Base-by-base conservation (phyloP, 163 green algal species). In the Scenedesmus sp. region DNA sequence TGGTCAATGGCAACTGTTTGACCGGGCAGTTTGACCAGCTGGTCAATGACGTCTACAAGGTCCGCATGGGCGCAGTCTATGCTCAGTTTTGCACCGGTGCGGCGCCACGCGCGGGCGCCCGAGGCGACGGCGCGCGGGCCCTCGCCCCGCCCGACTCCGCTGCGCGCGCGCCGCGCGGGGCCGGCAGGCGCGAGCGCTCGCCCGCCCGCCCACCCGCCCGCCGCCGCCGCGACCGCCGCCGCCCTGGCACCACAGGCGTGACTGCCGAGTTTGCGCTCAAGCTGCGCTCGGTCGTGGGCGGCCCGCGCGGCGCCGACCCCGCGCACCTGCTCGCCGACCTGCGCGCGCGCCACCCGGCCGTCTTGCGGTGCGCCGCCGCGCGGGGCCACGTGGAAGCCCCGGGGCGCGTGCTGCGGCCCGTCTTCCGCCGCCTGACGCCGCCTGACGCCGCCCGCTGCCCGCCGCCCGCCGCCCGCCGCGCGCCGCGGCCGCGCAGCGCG, bases 201-300 rank as follows among this genome's bases (percentile, higher is more conserved):
- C n/a, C 20, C 3, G 10, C 34, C 26, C 54, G 33, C 26, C 24
- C n/a, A 4, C 26, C n/a, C 24, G 20, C 26, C 54, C 24, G 11
- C 28, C 39, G 56, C 54, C 34, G 54, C 39, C 64, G 82, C 82
- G 66, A 47, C 29, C 51, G 84, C 51, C 86, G 87, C 24, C 44
- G 70, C 0, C 20, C 48, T 18, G 80, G 75, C 50, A 75, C 87
- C 33, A 24, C 29, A 13, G 86, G 81, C 2, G 85, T 91, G 4
- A 45, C 50, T 2, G 78, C 77, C 2, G 82, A 89, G 26, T 93
- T 92, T 66, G 78, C 71, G 17, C 80, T 93, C n/a, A 83, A 84
- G 3, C 78, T 77, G 18, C 72, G 71, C 2, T 81, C 80, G 39
- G 58, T 29, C 1, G 58, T 34, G 24, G 11, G 42, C 31, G 58